phyloP scores from a whole-genome alignment of 441 rosid genomes.

The Croton setiger region DNA sequence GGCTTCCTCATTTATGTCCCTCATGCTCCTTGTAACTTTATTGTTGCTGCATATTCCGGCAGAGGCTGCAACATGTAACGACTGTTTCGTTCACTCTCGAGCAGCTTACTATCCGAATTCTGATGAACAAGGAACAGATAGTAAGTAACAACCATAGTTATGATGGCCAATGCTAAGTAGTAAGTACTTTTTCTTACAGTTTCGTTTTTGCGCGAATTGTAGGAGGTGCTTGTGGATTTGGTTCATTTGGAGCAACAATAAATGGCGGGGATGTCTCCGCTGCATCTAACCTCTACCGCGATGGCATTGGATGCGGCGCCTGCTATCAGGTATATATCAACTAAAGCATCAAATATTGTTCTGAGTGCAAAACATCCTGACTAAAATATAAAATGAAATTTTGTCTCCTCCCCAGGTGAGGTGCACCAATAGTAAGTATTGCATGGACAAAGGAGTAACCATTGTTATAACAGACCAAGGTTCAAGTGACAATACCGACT shows the following conservation, averaged over 20 bases:
- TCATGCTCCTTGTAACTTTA: conserved; percentile 27
- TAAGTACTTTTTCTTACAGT: conserved; percentile 15
- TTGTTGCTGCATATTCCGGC: conserved; percentile 27
- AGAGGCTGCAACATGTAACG: conserved; percentile 43
- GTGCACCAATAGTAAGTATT: conserved; percentile 47
- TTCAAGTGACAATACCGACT: conserved; percentile 44
- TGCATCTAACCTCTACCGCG: conserved; percentile 55
- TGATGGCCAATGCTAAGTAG: not conserved
- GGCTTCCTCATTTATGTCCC: conserved; percentile 35
- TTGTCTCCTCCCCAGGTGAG: conserved; percentile 38
- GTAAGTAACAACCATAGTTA: conserved; percentile 28
- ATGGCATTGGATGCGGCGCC: conserved; percentile 70
- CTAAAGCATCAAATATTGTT: not conserved
- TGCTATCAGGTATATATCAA: conserved; percentile 54
- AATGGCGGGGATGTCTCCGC: conserved; percentile 68
- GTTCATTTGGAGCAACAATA: conserved; percentile 61
- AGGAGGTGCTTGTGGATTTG: conserved; percentile 67
- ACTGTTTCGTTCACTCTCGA: conserved; percentile 50
- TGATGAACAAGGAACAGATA: conserved; percentile 46
- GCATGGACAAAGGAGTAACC: conserved; percentile 50
- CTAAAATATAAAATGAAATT: not conserved
- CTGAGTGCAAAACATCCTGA: not conserved
- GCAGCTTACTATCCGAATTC: conserved; percentile 61
- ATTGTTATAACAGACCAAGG: conserved; percentile 61
- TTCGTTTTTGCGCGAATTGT: conserved; percentile 7